These are phyloP conservation scores for Oropetium thomaeum DNA, from an alignment of 176 grass and related monocot genomes.

Conservation along the genomic window DNA sequence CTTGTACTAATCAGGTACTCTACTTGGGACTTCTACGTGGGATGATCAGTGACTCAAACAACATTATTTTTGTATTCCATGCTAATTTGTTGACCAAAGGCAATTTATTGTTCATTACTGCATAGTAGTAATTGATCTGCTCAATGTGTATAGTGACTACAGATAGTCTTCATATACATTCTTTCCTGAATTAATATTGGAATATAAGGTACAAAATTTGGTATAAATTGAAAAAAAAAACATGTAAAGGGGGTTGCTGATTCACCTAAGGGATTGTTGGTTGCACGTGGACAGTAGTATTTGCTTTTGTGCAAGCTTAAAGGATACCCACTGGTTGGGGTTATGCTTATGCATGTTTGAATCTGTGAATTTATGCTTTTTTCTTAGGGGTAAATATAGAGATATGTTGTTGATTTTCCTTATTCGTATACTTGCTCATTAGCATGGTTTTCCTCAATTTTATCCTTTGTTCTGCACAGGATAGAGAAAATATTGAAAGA, in stretches of 20 bases:
- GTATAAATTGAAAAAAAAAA: not conserved
- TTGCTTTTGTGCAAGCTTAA: not conserved
- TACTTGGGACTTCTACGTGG: not conserved
- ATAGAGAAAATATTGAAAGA: conserved; percentile 85
- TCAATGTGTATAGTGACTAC: not conserved
- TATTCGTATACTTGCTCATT: not conserved
- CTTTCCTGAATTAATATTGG: conserved; percentile 7
- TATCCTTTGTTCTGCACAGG: conserved; percentile 44
- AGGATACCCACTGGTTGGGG: not conserved
- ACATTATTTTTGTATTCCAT: conserved; percentile 6
- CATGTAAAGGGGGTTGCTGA: not conserved
- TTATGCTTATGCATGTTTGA: conserved; percentile 5
- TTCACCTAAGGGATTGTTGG: not conserved
- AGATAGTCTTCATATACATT: not conserved
- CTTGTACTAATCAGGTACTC: conserved; percentile 85
- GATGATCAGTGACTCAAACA: not conserved
- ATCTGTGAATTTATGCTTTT: not conserved
- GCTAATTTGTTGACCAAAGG: conserved; percentile 11
- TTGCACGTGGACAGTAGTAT: not conserved
- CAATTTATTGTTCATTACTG: not conserved
- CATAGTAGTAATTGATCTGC: conserved; percentile 1
- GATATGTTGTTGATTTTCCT: not conserved
- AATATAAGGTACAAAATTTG: not conserved
- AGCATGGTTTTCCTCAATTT: not conserved
- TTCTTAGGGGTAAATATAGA: not conserved